Conservation (phyloP, 331 rosid species). For the Rosa hybrid region DNA sequence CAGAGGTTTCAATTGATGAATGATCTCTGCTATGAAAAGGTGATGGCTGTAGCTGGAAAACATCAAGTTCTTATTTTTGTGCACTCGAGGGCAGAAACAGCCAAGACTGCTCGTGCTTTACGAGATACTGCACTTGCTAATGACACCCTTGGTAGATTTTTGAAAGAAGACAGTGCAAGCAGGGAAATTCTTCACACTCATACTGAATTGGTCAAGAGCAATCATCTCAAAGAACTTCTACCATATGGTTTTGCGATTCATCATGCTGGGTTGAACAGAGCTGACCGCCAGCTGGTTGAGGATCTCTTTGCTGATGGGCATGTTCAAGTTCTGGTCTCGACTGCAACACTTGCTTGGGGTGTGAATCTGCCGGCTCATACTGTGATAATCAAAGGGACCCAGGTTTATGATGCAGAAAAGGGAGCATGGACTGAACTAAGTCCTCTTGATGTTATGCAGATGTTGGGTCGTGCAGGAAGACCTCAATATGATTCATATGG, state of each 20-base stretch:
- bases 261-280: conserved; percentile 92
- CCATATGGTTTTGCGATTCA: conserved; percentile 96
- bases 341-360: conserved; percentile 99
- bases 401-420: conserved; percentile 84
- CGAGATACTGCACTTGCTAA: conserved; percentile 91
- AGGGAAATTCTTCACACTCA: conserved; percentile 92
- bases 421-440: conserved; percentile 97
- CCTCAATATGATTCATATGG: conserved; percentile 89
- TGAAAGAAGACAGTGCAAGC: conserved; percentile 94
- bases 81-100: conserved; percentile 91
- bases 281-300: conserved; percentile 94
- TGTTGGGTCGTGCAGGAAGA: conserved; percentile 98
- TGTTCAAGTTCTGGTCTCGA: conserved; percentile 91
- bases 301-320: conserved; percentile 96
- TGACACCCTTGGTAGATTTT: conserved; percentile 85
- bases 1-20: conserved; percentile 99
- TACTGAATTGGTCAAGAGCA: conserved; percentile 87
- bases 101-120: conserved; percentile 95
- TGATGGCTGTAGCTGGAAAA: conserved; percentile 86
- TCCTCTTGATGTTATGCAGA: conserved; percentile 96
- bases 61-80: conserved; percentile 94
- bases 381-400: conserved; percentile 90
- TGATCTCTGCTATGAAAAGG: conserved; percentile 89
- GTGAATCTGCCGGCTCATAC: conserved; percentile 93
- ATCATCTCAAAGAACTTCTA: conserved; percentile 89